Base-by-base conservation (phyloP, 106 monocot genomes). In the Apostasia shenzhenica region DNA sequence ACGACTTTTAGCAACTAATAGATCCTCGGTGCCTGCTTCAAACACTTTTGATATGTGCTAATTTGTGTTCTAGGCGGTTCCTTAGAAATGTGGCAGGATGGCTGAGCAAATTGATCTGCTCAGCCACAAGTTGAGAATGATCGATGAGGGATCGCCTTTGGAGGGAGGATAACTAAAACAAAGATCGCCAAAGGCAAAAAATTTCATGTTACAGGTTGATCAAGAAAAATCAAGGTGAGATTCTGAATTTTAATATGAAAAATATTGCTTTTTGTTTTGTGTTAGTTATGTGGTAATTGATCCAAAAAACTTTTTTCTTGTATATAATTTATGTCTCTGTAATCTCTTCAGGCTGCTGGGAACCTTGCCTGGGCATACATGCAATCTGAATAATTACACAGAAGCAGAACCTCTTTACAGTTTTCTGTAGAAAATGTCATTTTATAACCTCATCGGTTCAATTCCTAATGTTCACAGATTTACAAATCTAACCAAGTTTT, bases 281-380 rank as follows among this genome's bases (percentile, higher is more conserved):
- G 2, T n/a, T 40, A 54, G n/a, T 11, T 2, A 4, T 48, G 45
- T 26, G 14, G n/a, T 64, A 39, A n/a, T 38, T 49, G 9, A 51
- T 5, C 9, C 48, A 67, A 0, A 2, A 52, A 4, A 52, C 52
- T 10, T 52, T n/a, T 52, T 10, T 6, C 52, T 52, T 6, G 52
- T n/a, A n/a, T 6, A 52, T 52, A 52, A 52, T 47, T 67, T 5
- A 55, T 66, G 57, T 14, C 2, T 14, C 37, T 57, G 12, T 57
- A 4, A 1, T 44, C 54, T 8, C 8, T 69, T 45, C 26, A 41
- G 47, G 45, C 59, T 70, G 73, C 78, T 92, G 88, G 92, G 5
- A 99, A 99, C 56, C 55, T 99, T 61, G 92, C 92, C 0, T 99
- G 97, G 97, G 92, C 92, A 10, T 75, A 93, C 58, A 99, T 99